These are phyloP conservation scores for Geum urbanum DNA, from an alignment of 306 rosid species.

Conservation along the genomic window DNA sequence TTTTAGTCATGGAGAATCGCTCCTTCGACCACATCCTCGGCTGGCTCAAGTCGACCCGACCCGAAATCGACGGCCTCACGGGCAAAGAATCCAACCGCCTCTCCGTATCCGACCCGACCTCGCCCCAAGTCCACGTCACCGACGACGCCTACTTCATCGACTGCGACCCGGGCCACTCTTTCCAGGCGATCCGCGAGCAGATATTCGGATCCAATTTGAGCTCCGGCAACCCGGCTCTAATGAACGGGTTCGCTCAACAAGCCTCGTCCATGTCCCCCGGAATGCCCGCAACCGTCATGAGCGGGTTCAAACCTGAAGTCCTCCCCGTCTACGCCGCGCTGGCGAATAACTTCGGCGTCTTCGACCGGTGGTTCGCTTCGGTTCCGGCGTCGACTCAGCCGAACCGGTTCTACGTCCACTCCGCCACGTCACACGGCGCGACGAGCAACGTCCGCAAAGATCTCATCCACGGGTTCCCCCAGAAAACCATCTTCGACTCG, in stretches of 20 bases:
- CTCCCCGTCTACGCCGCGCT: conserved; percentile 64
- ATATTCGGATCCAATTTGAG: conserved; percentile 72
- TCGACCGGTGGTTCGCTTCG: conserved; percentile 89
- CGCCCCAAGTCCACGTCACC: conserved; percentile 45
- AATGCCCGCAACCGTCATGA: conserved; percentile 63
- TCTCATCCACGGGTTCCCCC: conserved; percentile 80
- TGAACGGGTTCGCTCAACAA: conserved; percentile 93
- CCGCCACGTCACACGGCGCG: conserved; percentile 93
- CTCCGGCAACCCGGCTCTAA: conserved; percentile 42
- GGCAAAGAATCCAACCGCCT: conserved; percentile 70
- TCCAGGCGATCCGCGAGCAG: conserved; percentile 82
- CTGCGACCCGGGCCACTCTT: conserved; percentile 82
- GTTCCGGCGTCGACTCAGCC: conserved; percentile 94
- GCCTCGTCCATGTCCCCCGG: conserved; percentile 40
- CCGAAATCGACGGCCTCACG: conserved; percentile 69
- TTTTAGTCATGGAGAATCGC: conserved; percentile 87
- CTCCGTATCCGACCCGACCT: conserved; percentile 28
- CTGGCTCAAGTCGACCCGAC: conserved; percentile 71
- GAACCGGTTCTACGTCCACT: conserved; percentile 86
- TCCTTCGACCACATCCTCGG: conserved; percentile 91
- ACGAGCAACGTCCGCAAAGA: conserved; percentile 77
- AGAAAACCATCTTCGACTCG: conserved; percentile 75
- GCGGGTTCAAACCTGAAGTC: conserved; percentile 67
- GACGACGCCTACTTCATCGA: conserved; percentile 63
- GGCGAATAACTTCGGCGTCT: conserved; percentile 56